Base-by-base conservation (phyloP, 306 rosid genomes). In the Vigna hirtella region DNA sequence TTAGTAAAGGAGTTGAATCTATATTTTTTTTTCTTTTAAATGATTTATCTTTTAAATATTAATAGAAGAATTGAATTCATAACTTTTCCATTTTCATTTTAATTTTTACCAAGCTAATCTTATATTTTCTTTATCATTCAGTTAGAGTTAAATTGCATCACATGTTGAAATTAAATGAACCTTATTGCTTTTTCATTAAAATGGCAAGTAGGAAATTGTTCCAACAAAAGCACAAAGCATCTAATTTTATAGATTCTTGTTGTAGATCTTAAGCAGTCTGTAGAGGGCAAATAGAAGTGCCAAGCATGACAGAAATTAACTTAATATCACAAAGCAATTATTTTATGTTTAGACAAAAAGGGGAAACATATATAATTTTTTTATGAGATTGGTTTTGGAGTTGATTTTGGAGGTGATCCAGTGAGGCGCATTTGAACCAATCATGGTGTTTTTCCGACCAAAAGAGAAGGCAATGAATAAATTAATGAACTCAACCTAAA, bases 401-500 rank as follows among this genome's bases (percentile, higher is more conserved):
- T 71, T 69, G 78, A 58, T 61, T 78, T 72, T 22, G 53, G 53
- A 72, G 80, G 32, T 66, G 80, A 71, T 77, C 57, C 63, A 66
- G 72, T 50, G 81, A 73, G 57, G 78, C 66, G 6, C 63, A 76
- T 79, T 82, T 66, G 49, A 76, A 76, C 79, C 82, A 85, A 77
- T 79, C 66, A 85, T 50, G 78, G 24, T 50, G 70, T 77, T 77
- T 77, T 48, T 32, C 78, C 74, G 70, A 38, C 71, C 66, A 78
- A 26, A 72, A 79, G 59, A 14, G 63, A 65, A 71, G 75, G 67
- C 83, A 79, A 73, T 61, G 80, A 73, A 68, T 68, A 81, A 81
- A 73, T 73, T 83, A 79, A 72, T 50, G 55, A 65, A 43, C 58
- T 76, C 68, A 56, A 84, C 71, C 68, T 59, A 72, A 74, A 76